Base-by-base conservation (phyloP, 1,284 basidiomycete species). In the Ceratobasidium sp. region DNA sequence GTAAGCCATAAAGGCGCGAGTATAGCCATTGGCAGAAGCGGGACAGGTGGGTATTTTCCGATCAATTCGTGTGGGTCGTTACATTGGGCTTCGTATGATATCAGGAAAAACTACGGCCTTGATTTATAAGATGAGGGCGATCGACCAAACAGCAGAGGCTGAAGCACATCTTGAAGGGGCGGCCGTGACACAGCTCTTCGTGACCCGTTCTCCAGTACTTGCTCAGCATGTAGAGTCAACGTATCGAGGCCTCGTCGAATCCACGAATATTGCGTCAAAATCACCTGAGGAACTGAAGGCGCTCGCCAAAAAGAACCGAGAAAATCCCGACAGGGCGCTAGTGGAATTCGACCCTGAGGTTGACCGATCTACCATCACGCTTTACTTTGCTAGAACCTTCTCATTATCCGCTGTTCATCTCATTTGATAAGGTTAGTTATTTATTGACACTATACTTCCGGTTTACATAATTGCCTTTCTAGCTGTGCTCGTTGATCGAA, bases 321-420 rank as follows among this genome's bases (percentile, higher is more conserved):
- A 64, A 19, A 45, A 64, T 27, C 62, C 62, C 1, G 62, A 64
- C 31, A 0, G 62, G 47, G 62, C 47, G 27, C 62, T 64, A 48
- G 62, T 73, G 19, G 57, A 73, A 33, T 62, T 59, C 48, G 54
- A 51, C 44, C 48, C 27, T 14, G 57, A 73, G 31, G 27, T 62
- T 47, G 57, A 51, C 22, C 47, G 47, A 51, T 41, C 57, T 73
- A n/a, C 69, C 69, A 1, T 27, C 31, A 15, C 69, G 69, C 4
- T 73, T 54, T 17, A 62, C 56, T n/a, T 33, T 29, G 9, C 41
- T 73, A 7, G 36, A 73, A 22, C 56, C 48, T 36, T n/a, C 31
- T 5, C 36, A 60, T 47, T 73, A 62, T 33, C 69, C 69, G 4
- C 56, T 73, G 14, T 73, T 73, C 27, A 41, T 73, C 27, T 57